These are phyloP conservation scores for Arabis hirsuta DNA, from an alignment of 345 rosid genomes.

Conservation along the genomic window DNA sequence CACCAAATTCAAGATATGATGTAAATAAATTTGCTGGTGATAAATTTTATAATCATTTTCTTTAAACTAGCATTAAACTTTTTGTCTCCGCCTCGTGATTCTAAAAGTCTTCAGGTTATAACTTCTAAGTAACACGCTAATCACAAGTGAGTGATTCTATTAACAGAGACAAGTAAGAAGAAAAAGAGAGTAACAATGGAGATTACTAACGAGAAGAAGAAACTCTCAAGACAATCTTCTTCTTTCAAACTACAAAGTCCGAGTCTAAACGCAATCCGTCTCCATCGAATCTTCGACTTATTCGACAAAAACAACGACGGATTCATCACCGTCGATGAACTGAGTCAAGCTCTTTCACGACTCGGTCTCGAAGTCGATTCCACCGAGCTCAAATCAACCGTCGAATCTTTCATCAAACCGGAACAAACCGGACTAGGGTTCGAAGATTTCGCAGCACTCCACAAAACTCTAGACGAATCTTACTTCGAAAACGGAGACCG, in stretches of 20 bases:
- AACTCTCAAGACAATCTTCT: slow-evolving; percentile 36
- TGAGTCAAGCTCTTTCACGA: slow-evolving; percentile 60
- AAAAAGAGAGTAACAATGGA: slow-evolving; percentile 33
- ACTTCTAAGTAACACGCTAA: too few species aligned
- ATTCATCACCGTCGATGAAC: slow-evolving; percentile 62
- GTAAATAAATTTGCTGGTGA: too few species aligned
- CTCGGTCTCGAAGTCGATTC: slow-evolving; percentile 68
- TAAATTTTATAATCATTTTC: too few species aligned
- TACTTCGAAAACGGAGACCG: slow-evolving; percentile 39
- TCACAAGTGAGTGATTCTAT: background rate
- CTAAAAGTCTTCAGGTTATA: too few species aligned
- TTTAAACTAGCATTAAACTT: too few species aligned
- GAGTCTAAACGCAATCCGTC: slow-evolving; percentile 69
- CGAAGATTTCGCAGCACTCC: slow-evolving; percentile 68
- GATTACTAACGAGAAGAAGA: slow-evolving; percentile 35
- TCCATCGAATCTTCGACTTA: slow-evolving; percentile 74
- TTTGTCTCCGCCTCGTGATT: too few species aligned
- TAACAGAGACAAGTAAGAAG: slow-evolving; percentile 1
- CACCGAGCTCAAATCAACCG: slow-evolving; percentile 60
- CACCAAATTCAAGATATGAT: too few species aligned
- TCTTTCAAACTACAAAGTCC: slow-evolving; percentile 62
- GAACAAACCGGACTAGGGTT: slow-evolving; percentile 61
- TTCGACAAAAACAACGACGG: slow-evolving; percentile 82
- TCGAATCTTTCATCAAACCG: slow-evolving; percentile 55
- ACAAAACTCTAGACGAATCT: slow-evolving; percentile 59